Base-by-base conservation (phyloP, 306 rosid species). In the Notholithocarpus densiflorus region DNA sequence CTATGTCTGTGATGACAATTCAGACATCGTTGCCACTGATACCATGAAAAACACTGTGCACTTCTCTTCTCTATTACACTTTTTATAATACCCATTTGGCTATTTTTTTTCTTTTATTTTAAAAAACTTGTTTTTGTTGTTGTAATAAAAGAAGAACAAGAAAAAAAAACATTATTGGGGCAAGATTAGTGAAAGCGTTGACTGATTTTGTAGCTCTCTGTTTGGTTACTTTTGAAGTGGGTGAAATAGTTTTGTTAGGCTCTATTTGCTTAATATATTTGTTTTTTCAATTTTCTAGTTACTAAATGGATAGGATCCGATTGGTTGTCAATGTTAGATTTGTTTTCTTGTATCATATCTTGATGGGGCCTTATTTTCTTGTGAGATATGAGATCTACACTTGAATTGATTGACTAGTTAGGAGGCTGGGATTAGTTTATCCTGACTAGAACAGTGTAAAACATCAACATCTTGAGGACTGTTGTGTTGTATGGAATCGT, bases 31-130 rank as follows among this genome's bases (percentile, higher is more conserved):
- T 73, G 98, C 98, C 43, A 95, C 98, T 31, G 97, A 93, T 34
- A 91, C 98, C 77, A 91, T 95, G 91, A 95, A 95, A 75, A 95
- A 95, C 88, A 95, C 98, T 0, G 98, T 95, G 79, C 75, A 57
- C 0, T 19, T 24, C 26, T 24, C 24, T 29, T 68, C 32, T n/a
- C 21, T 48, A 0, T 48, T 13, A 2, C 53, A 48, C 53, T 48
- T 13, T 48, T 48, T 48, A 48, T 12, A 13, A 0, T 48, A 10
- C 15, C 53, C 53, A 48, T 48, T 37, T 37, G 43, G 43, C 10
- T 34, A 0, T 45, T 45, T 11, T 43, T 43, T 43, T 7, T 34
- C 5, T 34, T 40, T 40, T 40, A 6, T 9, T 40, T 43, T 5
- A 34, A 34, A 37, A 37, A 37, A 37, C 45, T 37, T 37, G 45